A percentile compares a stretch with the other conserved stretches of the same genome.
Conservation (phyloP, 2,329 filamentous ascomycete species). For the Tolypocladium cylindrosporum region DNA sequence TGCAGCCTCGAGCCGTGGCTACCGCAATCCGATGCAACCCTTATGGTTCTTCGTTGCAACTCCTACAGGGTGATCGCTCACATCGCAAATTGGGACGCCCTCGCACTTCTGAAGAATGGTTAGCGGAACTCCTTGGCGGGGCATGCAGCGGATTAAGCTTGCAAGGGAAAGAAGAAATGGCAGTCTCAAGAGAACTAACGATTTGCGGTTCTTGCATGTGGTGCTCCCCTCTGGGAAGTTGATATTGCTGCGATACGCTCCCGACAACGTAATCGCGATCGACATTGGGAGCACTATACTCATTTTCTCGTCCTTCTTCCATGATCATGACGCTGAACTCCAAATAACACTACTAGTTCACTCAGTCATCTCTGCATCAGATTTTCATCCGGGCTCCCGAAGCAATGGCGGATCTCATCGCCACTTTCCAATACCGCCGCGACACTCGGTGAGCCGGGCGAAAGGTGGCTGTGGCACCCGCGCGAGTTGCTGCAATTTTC, state of each 20-base stretch:
- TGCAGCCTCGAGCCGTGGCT: too few relatives aligned
- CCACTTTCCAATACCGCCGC: constrained; percentile 4
- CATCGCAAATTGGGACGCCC: too few relatives aligned
- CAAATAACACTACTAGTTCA: constrained; percentile 22
- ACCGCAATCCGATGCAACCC: too few relatives aligned
- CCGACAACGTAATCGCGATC: constrained; percentile 8
- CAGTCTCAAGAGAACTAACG: too few relatives aligned
- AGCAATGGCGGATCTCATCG: constrained; percentile 10
- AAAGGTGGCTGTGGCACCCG: constrained; percentile 17
- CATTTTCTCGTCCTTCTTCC: constrained; percentile 22
- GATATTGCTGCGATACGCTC: constrained; percentile 23
- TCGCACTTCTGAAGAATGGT: too few relatives aligned
- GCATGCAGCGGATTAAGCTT: too few relatives aligned
- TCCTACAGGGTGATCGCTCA: too few relatives aligned
- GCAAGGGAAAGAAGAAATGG: too few relatives aligned
- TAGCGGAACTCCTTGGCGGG: too few relatives aligned
- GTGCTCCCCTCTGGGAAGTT: constrained; percentile 21
- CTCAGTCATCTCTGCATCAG: constrained; percentile 23
- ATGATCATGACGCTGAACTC: constrained; percentile 18
- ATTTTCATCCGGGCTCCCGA: constrained; percentile 14
- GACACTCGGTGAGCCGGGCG: constrained; percentile 4
- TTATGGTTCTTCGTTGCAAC: too few relatives aligned
- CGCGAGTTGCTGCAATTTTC: constrained; percentile 12
- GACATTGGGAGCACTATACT: not conserved
- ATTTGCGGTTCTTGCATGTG: too few relatives aligned